phyloP scores from a whole-genome alignment of 78 protist genomes.

The Anaeramoeba flamelloides region DNA sequence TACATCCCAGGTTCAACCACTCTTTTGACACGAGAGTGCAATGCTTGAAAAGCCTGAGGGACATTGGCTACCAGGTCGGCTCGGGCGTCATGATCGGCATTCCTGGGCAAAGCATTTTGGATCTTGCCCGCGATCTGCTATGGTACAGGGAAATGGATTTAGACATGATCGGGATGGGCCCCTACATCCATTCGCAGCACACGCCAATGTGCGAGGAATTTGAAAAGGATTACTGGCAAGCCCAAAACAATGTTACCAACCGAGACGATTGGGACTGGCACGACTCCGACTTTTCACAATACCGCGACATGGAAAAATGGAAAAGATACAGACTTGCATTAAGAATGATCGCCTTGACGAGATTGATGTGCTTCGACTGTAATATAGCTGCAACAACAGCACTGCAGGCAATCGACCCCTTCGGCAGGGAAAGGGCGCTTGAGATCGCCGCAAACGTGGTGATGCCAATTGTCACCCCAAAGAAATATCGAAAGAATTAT shows the following conservation, averaged over 20 bases:
- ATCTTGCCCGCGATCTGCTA: conserved; percentile 18
- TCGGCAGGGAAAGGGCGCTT: conserved; percentile 10
- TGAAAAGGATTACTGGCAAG: neutral
- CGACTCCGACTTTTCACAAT: no score
- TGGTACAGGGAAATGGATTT: conserved; percentile 8
- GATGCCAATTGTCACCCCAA: conserved; percentile 28
- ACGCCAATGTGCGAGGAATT: conserved; percentile 18
- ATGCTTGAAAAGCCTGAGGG: neutral
- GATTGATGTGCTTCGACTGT: neutral
- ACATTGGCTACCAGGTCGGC: conserved; percentile 17
- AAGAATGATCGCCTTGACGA: conserved; percentile 6
- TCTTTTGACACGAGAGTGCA: conserved; percentile 4
- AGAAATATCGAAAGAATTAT: conserved; percentile 13
- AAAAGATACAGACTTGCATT: neutral
- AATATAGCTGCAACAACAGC: conserved; percentile 30
- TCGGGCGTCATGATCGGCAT: conserved; percentile 28
- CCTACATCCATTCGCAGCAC: conserved; percentile 4
- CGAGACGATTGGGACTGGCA: no score
- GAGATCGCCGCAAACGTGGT: conserved; percentile 9
- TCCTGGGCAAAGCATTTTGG: conserved; percentile 13
- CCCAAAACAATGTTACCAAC: no score
- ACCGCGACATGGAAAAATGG: no score
- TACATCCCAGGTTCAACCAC: conserved; percentile 16
- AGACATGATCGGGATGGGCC: conserved; percentile 35
- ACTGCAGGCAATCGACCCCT: conserved; percentile 12